Percentiles rank a stretch among this genome's conserved stretches.
phyloP scores from a whole-genome alignment of 129 eudicot genomes.

The Artemisia argyi region DNA sequence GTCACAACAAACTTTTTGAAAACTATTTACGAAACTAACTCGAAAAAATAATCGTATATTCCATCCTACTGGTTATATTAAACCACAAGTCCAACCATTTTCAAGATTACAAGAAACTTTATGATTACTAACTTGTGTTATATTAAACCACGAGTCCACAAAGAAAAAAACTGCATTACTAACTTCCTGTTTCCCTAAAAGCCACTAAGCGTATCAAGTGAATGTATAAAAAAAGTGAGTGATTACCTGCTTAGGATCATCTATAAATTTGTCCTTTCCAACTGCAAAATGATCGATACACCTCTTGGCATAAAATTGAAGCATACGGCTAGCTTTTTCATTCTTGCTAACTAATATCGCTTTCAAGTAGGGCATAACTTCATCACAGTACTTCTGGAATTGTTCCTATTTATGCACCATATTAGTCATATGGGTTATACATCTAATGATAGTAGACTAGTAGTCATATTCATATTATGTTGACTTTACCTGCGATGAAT shows the following conservation, averaged over 20 bases:
- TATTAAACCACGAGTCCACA: not conserved
- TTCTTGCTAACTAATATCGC: conserved; percentile 84
- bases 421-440: conserved; percentile 13
- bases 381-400: conserved; percentile 95
- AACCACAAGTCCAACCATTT: not conserved
- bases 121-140: no score
- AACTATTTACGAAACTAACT: no score
- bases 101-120: not conserved
- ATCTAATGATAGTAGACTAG: conserved; percentile 8
- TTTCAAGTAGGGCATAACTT: conserved; percentile 98
- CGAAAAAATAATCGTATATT: no score
- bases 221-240: not conserved
- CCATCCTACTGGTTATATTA: no score
- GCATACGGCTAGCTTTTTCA: conserved; percentile 97
- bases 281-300: conserved; percentile 97
- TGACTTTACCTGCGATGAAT: conserved; percentile 82
- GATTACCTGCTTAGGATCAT: conserved; percentile 89
- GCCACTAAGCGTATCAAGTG: not conserved
- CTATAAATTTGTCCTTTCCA: conserved; percentile 96
- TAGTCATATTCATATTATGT: not conserved
- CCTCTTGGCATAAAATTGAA: conserved; percentile 98
- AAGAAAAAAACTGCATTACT: not conserved
- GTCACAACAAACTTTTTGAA: no score
- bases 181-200: not conserved
- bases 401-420: conserved; percentile 64